These are phyloP conservation scores for Yamadazyma sp. DNA, from an alignment of 1,139 yeast species.

Conservation along the genomic window DNA sequence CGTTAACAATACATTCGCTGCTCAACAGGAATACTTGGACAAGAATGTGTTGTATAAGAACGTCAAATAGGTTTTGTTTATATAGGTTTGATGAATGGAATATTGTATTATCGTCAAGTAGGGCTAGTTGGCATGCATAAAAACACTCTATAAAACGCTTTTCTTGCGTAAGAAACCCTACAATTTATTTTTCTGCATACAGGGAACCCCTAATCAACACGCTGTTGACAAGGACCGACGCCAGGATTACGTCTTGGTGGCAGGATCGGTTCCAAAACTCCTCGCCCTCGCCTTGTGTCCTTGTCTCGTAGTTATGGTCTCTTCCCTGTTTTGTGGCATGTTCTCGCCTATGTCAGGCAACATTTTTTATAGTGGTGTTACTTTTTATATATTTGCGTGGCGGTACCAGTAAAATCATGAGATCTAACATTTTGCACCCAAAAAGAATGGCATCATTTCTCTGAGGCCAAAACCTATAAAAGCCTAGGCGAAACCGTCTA, in stretches of 20 bases:
- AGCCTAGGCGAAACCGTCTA: neutral
- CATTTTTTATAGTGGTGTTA: neutral
- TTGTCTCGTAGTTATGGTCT: no score
- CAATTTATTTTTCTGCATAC: no score
- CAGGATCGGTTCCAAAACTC: no score
- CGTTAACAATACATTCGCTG: slow-evolving; percentile 49
- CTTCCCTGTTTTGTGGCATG: neutral
- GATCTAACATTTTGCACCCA: neutral
- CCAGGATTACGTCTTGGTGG: no score
- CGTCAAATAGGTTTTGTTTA: neutral
- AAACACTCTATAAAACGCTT: no score
- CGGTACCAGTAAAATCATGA: neutral
- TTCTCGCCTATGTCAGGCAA: neutral
- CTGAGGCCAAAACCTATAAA: neutral
- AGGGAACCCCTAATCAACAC: no score
- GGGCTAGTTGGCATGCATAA: neutral
- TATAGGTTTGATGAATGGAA: neutral
- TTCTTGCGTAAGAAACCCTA: no score
- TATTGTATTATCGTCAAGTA: neutral
- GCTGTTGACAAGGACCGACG: no score
- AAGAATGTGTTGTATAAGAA: slow-evolving; percentile 20
- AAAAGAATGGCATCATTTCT: neutral
- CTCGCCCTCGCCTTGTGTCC: no score
- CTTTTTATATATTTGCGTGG: slow-evolving; percentile 1
- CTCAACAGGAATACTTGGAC: slow-evolving; percentile 52